Conservation (phyloP, 805 yeast genomes). For the Starmera pachycereana region DNA sequence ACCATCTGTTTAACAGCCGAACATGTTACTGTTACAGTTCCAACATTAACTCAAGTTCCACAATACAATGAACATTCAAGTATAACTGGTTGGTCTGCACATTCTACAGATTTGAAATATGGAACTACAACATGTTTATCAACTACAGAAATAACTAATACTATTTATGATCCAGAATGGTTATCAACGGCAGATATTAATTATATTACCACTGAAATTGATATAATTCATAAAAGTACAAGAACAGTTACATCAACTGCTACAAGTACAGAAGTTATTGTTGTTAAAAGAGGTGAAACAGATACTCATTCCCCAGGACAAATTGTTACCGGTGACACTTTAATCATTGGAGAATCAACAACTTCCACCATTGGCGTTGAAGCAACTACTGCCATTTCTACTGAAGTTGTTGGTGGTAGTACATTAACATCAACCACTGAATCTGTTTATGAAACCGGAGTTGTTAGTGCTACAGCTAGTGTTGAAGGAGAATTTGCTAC, state of each 20-base stretch:
- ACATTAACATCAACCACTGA: too few species aligned
- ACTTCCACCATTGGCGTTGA: too few species aligned
- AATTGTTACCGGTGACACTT: too few species aligned
- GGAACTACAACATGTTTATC: conserved; percentile 15
- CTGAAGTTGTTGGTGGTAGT: too few species aligned
- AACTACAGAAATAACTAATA: conserved; percentile 9
- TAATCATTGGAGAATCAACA: too few species aligned
- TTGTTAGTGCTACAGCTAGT: too few species aligned
- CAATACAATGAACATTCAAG: conserved; percentile 8
- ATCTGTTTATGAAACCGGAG: too few species aligned
- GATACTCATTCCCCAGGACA: too few species aligned
- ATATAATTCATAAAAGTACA: conserved; percentile 14
- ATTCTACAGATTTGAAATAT: conserved; percentile 7
- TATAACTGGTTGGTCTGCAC: conserved; percentile 15
- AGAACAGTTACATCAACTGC: conserved; percentile 11
- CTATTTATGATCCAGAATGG: conserved; percentile 10
- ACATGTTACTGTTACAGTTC: conserved; percentile 14
- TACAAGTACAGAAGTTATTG: conserved; percentile 13
- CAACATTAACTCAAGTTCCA: conserved; percentile 14
- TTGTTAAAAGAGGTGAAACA: conserved; percentile 1
- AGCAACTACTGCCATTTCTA: too few species aligned
- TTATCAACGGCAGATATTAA: conserved; percentile 13
- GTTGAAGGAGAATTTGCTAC: too few species aligned
- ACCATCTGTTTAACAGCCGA: conserved; percentile 14
- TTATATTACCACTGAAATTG: conserved; percentile 11